Evolutionary conservation across 495 filamentous ascomycete genomes (phyloP).

Genomic region (Polyplosphaeria fusca): DNA sequence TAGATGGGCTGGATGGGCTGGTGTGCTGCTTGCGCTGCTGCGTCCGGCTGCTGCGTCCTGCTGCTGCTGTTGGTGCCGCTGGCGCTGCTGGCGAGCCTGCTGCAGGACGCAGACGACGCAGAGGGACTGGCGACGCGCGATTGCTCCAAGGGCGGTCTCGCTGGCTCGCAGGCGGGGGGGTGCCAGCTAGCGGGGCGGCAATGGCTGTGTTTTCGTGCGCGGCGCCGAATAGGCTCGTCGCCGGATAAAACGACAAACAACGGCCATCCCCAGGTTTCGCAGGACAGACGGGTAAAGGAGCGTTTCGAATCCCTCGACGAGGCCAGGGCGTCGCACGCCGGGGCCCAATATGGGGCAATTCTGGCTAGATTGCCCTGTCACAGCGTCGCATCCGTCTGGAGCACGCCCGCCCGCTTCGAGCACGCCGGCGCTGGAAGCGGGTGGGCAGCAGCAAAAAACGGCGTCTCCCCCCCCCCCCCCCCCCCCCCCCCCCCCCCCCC

Average conservation of each 20-base stretch:
- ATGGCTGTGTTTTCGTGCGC: conserved; percentile 14
- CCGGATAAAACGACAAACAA: conserved; percentile 32
- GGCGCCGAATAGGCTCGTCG: conserved; percentile 21
- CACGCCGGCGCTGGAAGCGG: not conserved
- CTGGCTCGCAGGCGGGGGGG: not conserved
- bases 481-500: too few relatives aligned
- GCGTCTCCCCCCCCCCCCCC: too few relatives aligned
- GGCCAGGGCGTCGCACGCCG: conserved; percentile 23
- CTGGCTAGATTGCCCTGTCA: conserved; percentile 30
- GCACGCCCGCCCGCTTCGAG: not conserved
- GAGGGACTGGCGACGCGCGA: too few relatives aligned
- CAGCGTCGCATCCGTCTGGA: conserved; percentile 20
- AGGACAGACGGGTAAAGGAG: conserved; percentile 28
- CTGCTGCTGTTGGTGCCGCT: too few relatives aligned
- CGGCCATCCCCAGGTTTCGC: conserved; percentile 31
- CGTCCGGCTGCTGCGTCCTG: too few relatives aligned
- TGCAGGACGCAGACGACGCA: not conserved
- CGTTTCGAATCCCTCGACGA: conserved; percentile 25
- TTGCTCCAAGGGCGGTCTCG: too few relatives aligned
- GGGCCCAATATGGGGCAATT: conserved; percentile 31
- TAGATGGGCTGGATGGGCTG: too few relatives aligned
- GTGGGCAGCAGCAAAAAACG: too few relatives aligned
- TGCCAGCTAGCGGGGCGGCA: not conserved
- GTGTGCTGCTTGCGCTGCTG: too few relatives aligned
- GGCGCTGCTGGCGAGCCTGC: too few relatives aligned